These are phyloP conservation scores for Trametes villosa DNA, from an alignment of 768 basidiomycete species.

Conservation along the genomic window DNA sequence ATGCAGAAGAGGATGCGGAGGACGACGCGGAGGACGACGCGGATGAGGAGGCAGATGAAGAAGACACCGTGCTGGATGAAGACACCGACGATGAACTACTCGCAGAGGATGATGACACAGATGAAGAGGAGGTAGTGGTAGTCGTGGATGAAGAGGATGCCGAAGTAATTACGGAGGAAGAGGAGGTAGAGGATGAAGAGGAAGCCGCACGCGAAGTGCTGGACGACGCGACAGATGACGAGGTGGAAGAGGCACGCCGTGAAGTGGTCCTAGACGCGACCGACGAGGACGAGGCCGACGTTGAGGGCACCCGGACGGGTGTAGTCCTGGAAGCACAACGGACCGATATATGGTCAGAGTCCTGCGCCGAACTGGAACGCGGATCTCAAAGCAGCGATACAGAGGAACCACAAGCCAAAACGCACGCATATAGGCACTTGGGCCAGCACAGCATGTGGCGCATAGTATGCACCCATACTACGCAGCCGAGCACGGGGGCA, in stretches of 20 bases:
- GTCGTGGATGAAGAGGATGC: no score
- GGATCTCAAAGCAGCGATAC: constrained; percentile 2
- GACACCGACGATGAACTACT: background rate
- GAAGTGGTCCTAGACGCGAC: background rate
- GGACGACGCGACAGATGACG: background rate
- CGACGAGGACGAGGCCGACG: constrained; percentile 2
- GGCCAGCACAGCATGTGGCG: background rate
- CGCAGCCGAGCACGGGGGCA: background rate
- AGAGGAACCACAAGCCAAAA: background rate
- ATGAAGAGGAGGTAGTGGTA: background rate
- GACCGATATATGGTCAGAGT: constrained; percentile 5
- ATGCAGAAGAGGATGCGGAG: background rate
- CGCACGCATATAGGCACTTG: background rate
- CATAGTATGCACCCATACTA: background rate
- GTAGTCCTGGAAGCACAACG: background rate
- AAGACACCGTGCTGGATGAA: background rate
- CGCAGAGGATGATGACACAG: background rate
- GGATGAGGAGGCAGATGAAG: background rate
- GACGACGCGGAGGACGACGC: background rate
- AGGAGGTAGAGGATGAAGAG: background rate
- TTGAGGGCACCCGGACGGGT: background rate
- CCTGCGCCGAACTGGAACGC: constrained; percentile 11
- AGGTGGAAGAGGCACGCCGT: background rate
- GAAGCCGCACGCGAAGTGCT: background rate
- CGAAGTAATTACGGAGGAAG: background rate